Evolutionary conservation across 306 rosid genomes (phyloP), one percentile per base, ranked within the genome.

Genomic region (Quercus suber): DNA sequence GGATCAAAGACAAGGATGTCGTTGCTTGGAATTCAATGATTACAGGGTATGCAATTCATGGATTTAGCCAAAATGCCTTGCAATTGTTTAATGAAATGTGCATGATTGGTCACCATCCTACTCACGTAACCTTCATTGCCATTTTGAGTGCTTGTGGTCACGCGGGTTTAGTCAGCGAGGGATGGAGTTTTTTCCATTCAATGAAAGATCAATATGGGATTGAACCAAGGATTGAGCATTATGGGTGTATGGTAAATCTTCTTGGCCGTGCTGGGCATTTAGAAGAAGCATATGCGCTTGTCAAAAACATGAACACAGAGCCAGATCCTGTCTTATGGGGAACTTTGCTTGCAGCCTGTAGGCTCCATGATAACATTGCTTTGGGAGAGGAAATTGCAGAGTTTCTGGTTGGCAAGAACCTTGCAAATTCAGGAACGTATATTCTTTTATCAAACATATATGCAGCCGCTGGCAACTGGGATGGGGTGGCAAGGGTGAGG

Each of bases 21-120:
- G 90, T 90, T n/a, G 96, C 88, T 65, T 92, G 97, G 92, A 94
- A 94, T 63, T 89, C 96, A 0, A 88, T 94, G 92, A 89, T 92
- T 23, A 82, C 85, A 75, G 98, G 95, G 49, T 92, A 89, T 45
- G 89, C 93, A 28, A 81, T 83, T 57, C 95, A 94, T 53, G 98
- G 98, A 69, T 83, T 82, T 74, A 78, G 90, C 81, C 85, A 76
- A n/a, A 87, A 90, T 57, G 94, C 91, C 33, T 81, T 94, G 76
- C 49, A 78, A 74, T 74, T 92, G 92, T 94, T 94, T 83, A 8
- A 69, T 60, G 86, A 85, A 27, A 89, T 93, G 98, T 15, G 80
- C 57, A 28, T 69, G 27, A 21, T 60, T 52, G 91, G 91, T 65
- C 60, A 7, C 45, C 45, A 37, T 37, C 45, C 95, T 9, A 85